Evolutionary conservation across 306 rosid genomes (phyloP).

Genomic region (Fragaria vesca): DNA sequence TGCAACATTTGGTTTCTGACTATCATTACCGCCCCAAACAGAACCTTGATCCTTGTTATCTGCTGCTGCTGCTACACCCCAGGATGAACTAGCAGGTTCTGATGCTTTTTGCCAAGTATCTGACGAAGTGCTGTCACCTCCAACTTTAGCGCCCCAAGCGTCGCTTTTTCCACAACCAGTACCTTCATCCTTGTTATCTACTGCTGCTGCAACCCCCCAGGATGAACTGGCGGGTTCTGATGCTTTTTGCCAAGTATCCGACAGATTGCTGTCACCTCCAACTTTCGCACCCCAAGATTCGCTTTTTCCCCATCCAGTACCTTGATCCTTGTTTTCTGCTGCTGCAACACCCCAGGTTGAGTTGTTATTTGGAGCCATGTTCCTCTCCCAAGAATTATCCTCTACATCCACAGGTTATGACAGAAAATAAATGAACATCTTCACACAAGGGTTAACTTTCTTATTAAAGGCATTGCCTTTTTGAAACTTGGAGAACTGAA

Average conservation of each 20-base stretch:
- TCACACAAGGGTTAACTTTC: background rate
- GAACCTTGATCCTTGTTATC: constrained; percentile 40
- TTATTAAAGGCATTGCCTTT: constrained; percentile 4
- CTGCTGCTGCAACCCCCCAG: constrained; percentile 63
- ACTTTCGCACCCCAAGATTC: constrained; percentile 38
- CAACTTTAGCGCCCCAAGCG: constrained; percentile 36
- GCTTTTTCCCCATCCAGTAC: constrained; percentile 55
- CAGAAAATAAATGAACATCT: constrained; percentile 19
- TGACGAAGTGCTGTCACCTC: constrained; percentile 31
- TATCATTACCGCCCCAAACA: constrained; percentile 44
- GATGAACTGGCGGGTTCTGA: constrained; percentile 34
- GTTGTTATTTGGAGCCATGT: constrained; percentile 40
- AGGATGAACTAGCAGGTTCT: constrained; percentile 41
- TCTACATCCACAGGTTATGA: constrained; percentile 43
- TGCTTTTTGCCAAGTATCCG: constrained; percentile 37
- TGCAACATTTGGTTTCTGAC: background rate
- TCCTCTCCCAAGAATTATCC: constrained; percentile 64
- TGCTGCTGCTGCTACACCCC: constrained; percentile 63
- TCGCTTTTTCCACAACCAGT: constrained; percentile 54
- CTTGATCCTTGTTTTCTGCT: constrained; percentile 35
- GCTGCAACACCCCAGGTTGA: constrained; percentile 72
- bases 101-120: constrained; percentile 33
- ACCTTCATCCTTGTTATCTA: constrained; percentile 42
- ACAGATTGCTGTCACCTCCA: constrained; percentile 27
- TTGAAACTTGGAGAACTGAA: constrained; percentile 6